Percentiles rank a stretch among this genome's conserved stretches.
Evolutionary conservation across 2,329 filamentous ascomycete species (phyloP).

Genomic region (Pseudogymnoascus sp.): DNA sequence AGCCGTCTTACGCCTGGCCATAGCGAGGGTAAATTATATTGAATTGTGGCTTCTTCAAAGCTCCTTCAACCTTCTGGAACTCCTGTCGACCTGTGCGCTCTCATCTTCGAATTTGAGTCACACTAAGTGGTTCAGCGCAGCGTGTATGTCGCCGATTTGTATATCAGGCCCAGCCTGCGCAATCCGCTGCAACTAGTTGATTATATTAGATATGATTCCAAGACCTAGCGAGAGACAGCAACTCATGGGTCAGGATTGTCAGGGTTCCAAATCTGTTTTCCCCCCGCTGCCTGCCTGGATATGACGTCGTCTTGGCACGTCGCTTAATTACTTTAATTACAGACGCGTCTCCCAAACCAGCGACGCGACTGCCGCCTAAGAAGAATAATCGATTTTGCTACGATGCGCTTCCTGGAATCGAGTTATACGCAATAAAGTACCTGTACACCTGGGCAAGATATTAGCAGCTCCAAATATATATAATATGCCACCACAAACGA

Average conservation of each 20-base stretch:
- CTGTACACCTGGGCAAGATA: neutral
- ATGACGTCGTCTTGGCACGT: neutral
- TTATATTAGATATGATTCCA: neutral
- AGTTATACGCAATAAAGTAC: neutral
- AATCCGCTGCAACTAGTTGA: neutral
- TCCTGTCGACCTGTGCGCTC: neutral
- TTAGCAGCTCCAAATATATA: neutral
- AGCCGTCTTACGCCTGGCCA: neutral
- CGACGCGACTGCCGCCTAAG: neutral
- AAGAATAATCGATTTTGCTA: neutral
- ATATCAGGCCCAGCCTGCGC: neutral
- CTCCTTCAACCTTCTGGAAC: neutral
- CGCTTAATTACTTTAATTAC: neutral
- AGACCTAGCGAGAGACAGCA: neutral
- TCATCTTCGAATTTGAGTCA: neutral
- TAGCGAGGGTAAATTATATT: neutral
- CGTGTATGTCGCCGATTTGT: neutral
- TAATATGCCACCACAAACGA: slow-evolving; percentile 1
- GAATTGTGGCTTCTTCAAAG: neutral
- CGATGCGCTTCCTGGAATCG: neutral
- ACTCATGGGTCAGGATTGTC: neutral
- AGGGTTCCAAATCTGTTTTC: neutral
- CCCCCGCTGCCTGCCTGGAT: neutral
- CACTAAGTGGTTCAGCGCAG: neutral
- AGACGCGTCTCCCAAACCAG: slow-evolving; percentile 7